Evolutionary conservation across 495 filamentous ascomycete genomes (phyloP), one percentile per base, ranked within the genome.

Genomic region (Penicillium ucsense): DNA sequence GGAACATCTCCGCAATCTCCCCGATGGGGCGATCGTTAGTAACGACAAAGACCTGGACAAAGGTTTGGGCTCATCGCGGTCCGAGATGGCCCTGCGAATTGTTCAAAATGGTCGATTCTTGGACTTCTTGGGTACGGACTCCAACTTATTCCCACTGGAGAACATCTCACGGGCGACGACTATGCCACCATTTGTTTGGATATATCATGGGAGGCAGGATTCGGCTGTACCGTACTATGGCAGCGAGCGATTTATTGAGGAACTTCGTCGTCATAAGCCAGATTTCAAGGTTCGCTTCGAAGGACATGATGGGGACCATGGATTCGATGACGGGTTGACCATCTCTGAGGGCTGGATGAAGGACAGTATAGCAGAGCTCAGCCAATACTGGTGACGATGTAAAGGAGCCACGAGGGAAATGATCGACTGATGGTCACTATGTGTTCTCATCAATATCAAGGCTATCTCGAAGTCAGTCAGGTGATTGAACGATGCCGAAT

Each of bases 121-220:
- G 2, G 55, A 59, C 4, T 45, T 54, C 6, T 41, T 56, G 7
- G 55, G 55, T 2, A 9, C 31, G 27, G 7, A 41, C 51, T 11
- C 7, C 6, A 38, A 34, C 32, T 29, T 45, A 20, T 59, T 37
- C 48, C 57, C 48, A 1, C 32, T 59, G 1, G 47, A 55, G 20
- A 52, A 55, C 29, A 7, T 52, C 4, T 29, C 47, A 3, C 36
- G 38, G 0, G 47, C 42, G 29, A 20, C 35, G 3, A 20, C 29
- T 5, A 1, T 49, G 43, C 42, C 44, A 20, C 35, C 46, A 0
- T 53, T 55, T 27, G 47, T 57, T 32, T 54, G 54, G 38, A 11
- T 56, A 1, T 53, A 52, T 6, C 59, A 61, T 38, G 59, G 59
- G 3, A 35, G 35, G 12, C 47, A 59, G 8, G 59, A 61, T 37